Evolutionary conservation across 2,329 filamentous ascomycete species (phyloP), one percentile per base, ranked within the genome.

Genomic region (Aspergillus ochraceoroseus): DNA sequence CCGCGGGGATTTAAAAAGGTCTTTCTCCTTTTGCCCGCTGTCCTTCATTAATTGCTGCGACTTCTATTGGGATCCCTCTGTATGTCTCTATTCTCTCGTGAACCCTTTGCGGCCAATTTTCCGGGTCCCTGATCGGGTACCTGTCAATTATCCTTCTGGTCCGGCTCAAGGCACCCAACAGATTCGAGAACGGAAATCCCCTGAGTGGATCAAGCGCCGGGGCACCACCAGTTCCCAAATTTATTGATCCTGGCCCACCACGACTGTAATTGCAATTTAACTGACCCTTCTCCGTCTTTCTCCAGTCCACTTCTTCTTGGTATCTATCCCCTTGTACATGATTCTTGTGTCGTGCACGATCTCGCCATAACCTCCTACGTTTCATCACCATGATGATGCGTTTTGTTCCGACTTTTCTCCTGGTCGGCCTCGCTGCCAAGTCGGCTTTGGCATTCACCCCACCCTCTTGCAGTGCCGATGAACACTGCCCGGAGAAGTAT

Each of bases 401-500:
- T 43, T 51, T 67, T 38, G 38, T 51, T 38, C 56, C 62, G 26
- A 52, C 58, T 28, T 40, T 61, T 5, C 41, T 63, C 25, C 47
- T 63, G 43, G 64, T 62, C 45, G 57, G 56, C 22, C 49, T 67
- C 45, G 58, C 59, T 35, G 57, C 59, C 27, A 59, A 53, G 9
- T 52, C 56, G 14, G 59, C 58, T 9, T 53, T 57, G 34, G 62
- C 62, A 23, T 40, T 43, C 14, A 32, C 34, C 14, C 37, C 61
- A 12, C 50, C 39, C 18, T 51, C 44, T 11, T 70, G 71, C 59
- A 64, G 64, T 57, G 47, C 62, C 49, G 59, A 68, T 62, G 63
- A 77, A 33, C 62, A 81, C 49, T 95, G 88, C 61, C 86, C 87
- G 6, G 63, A 82, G 56, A 74, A 77, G 30, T 68, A 77, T n/a